Percentiles rank a stretch among this genome's conserved stretches.
These are phyloP conservation scores for Wickerhamiella domercqiae DNA, from an alignment of 805 yeast species.

Conservation along the genomic window DNA sequence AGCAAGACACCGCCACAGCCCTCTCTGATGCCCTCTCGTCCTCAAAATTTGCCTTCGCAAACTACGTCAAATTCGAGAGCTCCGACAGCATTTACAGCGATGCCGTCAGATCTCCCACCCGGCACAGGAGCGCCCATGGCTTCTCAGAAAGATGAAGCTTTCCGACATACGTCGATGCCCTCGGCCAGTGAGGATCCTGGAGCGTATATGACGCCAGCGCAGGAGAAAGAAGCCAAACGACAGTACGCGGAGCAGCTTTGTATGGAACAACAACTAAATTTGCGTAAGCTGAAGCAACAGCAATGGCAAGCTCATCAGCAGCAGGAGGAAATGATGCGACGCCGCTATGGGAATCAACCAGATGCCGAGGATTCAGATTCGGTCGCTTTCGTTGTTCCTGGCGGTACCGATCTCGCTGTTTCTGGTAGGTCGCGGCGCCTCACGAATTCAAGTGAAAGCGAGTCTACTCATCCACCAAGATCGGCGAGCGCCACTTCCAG, in stretches of 20 bases:
- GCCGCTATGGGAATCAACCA: conserved; percentile 6
- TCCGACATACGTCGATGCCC: not conserved
- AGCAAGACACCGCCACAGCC: not conserved
- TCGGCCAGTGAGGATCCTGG: too few relatives aligned
- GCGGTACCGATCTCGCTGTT: conserved; percentile 11
- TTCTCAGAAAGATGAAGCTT: too few relatives aligned
- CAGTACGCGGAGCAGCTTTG: conserved; percentile 14
- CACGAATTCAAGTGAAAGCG: conserved; percentile 1
- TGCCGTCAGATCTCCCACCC: not conserved
- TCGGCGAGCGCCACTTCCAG: conserved; percentile 2
- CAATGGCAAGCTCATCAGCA: conserved; percentile 21
- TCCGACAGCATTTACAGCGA: too few relatives aligned
- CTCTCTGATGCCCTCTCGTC: not conserved
- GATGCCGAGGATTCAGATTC: conserved; percentile 7
- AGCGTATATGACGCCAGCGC: not conserved
- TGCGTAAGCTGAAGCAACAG: conserved; percentile 14
- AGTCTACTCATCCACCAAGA: conserved; percentile 1
- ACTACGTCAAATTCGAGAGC: not conserved
- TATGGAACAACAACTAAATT: conserved; percentile 14
- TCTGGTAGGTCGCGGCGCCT: conserved; percentile 11
- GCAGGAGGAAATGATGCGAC: conserved; percentile 14
- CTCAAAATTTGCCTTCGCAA: not conserved
- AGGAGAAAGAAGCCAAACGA: conserved; percentile 5
- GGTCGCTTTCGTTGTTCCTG: conserved; percentile 15
- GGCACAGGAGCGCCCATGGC: not conserved